These are phyloP conservation scores for Pythium volutum DNA, from an alignment of 352 stramenopile genomes.

Conservation along the genomic window DNA sequence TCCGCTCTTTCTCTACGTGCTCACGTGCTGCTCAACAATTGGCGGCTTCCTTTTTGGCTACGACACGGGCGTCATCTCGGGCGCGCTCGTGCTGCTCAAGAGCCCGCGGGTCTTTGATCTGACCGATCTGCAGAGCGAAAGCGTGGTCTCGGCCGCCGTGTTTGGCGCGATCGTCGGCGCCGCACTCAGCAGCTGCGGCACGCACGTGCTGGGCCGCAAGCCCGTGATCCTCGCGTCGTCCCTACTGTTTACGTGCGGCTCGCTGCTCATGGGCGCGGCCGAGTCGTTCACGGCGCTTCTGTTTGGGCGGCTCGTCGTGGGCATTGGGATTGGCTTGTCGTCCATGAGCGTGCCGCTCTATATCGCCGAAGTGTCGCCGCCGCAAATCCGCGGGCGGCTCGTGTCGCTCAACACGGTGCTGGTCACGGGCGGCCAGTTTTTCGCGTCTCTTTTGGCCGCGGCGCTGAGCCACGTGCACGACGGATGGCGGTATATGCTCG, in stretches of 20 bases:
- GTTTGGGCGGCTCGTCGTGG: constrained; percentile 54
- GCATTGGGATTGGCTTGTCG: constrained; percentile 61
- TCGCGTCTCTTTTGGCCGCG: constrained; percentile 62
- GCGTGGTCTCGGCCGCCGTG: constrained; percentile 67
- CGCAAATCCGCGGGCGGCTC: constrained; percentile 56
- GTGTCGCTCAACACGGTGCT: constrained; percentile 79
- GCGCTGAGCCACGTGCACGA: constrained; percentile 44
- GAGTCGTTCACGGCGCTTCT: constrained; percentile 50
- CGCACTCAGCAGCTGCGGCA: constrained; percentile 52
- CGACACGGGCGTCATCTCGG: constrained; percentile 80
- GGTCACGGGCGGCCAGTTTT: constrained; percentile 77
- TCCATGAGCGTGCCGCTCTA: constrained; percentile 81
- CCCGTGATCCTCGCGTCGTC: constrained; percentile 67
- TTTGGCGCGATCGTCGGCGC: constrained; percentile 69
- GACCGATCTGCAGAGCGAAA: constrained; percentile 53
- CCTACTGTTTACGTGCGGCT: constrained; percentile 55
- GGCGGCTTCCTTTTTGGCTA: constrained; percentile 83
- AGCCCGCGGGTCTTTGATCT: constrained; percentile 58
- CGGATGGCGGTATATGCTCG: constrained; percentile 83
- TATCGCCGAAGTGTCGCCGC: constrained; percentile 69
- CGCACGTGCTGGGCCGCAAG: constrained; percentile 54
- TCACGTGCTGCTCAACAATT: constrained; percentile 68
- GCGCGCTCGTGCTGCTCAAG: constrained; percentile 68
- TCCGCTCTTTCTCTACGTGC: constrained; percentile 44
- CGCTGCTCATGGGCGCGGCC: constrained; percentile 54